phyloP scores from a whole-genome alignment of 2,329 filamentous ascomycete genomes.

The Xylaria sp. region DNA sequence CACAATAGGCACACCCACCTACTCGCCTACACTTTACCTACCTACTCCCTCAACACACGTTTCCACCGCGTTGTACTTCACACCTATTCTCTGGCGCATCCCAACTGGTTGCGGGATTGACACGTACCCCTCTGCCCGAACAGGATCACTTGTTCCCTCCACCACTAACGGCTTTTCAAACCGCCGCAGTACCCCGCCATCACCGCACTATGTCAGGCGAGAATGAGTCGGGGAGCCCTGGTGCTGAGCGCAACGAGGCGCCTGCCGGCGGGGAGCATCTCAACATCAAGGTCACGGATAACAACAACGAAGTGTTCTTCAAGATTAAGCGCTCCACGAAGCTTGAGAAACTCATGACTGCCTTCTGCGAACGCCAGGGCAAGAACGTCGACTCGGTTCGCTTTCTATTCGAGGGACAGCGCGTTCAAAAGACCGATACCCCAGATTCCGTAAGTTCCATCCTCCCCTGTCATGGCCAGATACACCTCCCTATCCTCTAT shows the following conservation, averaged over 20 bases:
- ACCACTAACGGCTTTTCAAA: neutral
- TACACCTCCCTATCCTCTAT: neutral
- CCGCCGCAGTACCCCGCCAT: neutral
- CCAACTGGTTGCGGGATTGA: neutral
- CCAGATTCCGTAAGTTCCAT: conserved; percentile 82
- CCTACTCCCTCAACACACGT: neutral
- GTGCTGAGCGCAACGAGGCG: conserved; percentile 54
- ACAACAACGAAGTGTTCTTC: conserved; percentile 99
- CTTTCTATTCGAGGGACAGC: conserved; percentile 95
- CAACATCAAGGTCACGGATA: conserved; percentile 99
- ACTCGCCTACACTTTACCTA: neutral
- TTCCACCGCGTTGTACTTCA: neutral
- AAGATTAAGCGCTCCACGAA: conserved; percentile 99
- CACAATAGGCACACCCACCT: neutral
- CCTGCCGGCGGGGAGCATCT: conserved; percentile 76
- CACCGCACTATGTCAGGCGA: conserved; percentile 60
- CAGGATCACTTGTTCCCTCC: neutral
- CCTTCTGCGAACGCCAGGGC: conserved; percentile 96
- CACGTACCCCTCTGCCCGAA: neutral
- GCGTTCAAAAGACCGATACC: conserved; percentile 88
- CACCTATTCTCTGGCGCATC: neutral
- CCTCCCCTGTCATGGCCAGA: conserved; percentile 16
- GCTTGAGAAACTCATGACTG: conserved; percentile 97
- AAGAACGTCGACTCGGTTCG: conserved; percentile 86
- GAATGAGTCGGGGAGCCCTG: conserved; percentile 62